Conservation (phyloP, 192 early-diverging fungal species). For the Rhizophagus prolifer region DNA sequence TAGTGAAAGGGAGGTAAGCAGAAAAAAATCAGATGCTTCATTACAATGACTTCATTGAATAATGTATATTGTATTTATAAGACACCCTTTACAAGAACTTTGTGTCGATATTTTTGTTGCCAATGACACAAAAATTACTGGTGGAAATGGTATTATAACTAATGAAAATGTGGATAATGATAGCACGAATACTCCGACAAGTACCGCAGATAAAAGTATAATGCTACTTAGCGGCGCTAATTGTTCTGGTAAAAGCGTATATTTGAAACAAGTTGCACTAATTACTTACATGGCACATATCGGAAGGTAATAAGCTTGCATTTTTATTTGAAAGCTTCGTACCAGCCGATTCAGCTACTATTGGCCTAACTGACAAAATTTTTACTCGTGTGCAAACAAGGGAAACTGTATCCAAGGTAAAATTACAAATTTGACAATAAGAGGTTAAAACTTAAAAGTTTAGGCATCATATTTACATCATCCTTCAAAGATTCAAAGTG, state of each 20-base stretch:
- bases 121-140: constrained; percentile 64
- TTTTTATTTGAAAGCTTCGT: constrained; percentile 60
- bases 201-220: constrained; percentile 34
- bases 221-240: constrained; percentile 83
- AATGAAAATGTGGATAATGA: constrained; percentile 6
- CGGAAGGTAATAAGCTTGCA: constrained; percentile 55
- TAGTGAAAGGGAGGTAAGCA: constrained; percentile 66
- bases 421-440: background rate
- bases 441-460: too few species aligned
- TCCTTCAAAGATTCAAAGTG: constrained; percentile 55
- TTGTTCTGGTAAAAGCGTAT: constrained; percentile 77
- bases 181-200: background rate
- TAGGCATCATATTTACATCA: background rate
- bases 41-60: constrained; percentile 38
- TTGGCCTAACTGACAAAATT: constrained; percentile 81
- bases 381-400: constrained; percentile 70
- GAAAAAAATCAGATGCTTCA: constrained; percentile 22
- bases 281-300: constrained; percentile 89
- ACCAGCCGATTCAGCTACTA: constrained; percentile 65
- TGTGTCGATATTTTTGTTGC: constrained; percentile 63
- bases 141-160: constrained; percentile 24
- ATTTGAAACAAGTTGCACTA: constrained; percentile 76
- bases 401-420: constrained; percentile 65
- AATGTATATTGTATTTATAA: constrained; percentile 29
- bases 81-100: constrained; percentile 68